phyloP scores from a whole-genome alignment of 2,329 filamentous ascomycete species.

The Piedraia hortae region DNA sequence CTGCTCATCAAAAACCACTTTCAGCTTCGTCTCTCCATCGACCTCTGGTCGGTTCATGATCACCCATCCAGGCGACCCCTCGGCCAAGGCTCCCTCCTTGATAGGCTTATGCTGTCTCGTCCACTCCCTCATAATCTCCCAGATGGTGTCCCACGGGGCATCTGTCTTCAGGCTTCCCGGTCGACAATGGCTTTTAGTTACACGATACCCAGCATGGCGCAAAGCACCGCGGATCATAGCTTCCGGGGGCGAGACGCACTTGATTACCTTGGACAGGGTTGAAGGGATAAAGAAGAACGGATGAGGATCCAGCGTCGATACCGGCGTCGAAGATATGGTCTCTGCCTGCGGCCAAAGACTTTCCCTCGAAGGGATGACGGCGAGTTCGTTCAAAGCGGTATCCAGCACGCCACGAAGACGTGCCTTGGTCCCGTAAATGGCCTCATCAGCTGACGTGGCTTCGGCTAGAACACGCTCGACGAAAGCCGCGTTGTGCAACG shows the following conservation, averaged over 20 bases:
- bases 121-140: slow-evolving; percentile 89
- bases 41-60: slow-evolving; percentile 25
- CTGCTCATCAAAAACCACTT: slow-evolving; percentile 52
- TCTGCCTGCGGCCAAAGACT: slow-evolving; percentile 2
- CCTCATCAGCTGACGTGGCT: slow-evolving; percentile 36
- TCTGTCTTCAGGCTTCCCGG: slow-evolving; percentile 80
- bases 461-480: slow-evolving; percentile 50
- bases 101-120: slow-evolving; percentile 52
- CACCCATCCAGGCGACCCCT: slow-evolving; percentile 40
- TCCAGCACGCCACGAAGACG: slow-evolving; percentile 79
- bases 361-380: slow-evolving; percentile 5
- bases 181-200: slow-evolving; percentile 67
- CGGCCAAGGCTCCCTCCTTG: slow-evolving; percentile 41
- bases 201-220: slow-evolving; percentile 50
- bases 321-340: slow-evolving; percentile 22
- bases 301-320: slow-evolving; percentile 39
- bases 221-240: slow-evolving; percentile 59
- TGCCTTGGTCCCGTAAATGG: slow-evolving; percentile 50
- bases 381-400: slow-evolving; percentile 53
- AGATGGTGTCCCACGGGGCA: slow-evolving; percentile 68
- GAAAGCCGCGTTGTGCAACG: slow-evolving; percentile 61
- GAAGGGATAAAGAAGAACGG: slow-evolving; percentile 74
- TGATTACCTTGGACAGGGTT: slow-evolving; percentile 45
- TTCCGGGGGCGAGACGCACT: slow-evolving; percentile 54
- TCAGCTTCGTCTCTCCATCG: slow-evolving; percentile 15